Percentiles rank a stretch among this genome's conserved stretches.
Evolutionary conservation across 805 yeast species (phyloP).

Genomic region (Suhomyces sp.): DNA sequence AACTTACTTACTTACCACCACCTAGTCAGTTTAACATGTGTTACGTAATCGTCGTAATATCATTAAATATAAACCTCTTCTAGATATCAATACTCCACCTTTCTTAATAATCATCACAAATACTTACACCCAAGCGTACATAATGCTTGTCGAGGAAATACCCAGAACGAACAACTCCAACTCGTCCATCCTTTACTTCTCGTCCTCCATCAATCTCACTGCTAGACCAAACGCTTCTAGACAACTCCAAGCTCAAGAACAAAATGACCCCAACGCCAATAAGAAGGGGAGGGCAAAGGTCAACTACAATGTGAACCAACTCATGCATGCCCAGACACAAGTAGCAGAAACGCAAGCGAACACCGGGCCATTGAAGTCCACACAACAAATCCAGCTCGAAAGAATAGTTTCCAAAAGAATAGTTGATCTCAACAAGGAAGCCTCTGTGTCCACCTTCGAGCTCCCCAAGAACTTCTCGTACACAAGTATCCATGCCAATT

Average conservation of each 20-base stretch:
- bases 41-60: too few species aligned
- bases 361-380: constrained; percentile 39
- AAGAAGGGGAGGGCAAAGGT: constrained; percentile 41
- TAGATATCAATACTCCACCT: too few species aligned
- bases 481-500: constrained; percentile 27
- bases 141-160: constrained; percentile 44
- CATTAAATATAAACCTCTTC: too few species aligned
- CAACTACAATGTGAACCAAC: constrained; percentile 42
- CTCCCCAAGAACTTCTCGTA: constrained; percentile 42
- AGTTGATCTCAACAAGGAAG: constrained; percentile 35
- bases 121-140: too few species aligned
- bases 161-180: constrained; percentile 34
- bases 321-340: constrained; percentile 44
- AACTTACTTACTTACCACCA: too few species aligned
- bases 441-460: constrained; percentile 32
- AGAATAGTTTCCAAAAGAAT: constrained; percentile 36
- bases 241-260: constrained; percentile 15
- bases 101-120: too few species aligned
- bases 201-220: constrained; percentile 40
- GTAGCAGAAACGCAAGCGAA: constrained; percentile 25
- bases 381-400: constrained; percentile 44
- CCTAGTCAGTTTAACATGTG: too few species aligned
- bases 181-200: constrained; percentile 39
- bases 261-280: constrained; percentile 20
- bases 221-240: constrained; percentile 34